Evolutionary conservation across 2,329 filamentous ascomycete genomes (phyloP).

Genomic region (Botryotinia globosa): DNA sequence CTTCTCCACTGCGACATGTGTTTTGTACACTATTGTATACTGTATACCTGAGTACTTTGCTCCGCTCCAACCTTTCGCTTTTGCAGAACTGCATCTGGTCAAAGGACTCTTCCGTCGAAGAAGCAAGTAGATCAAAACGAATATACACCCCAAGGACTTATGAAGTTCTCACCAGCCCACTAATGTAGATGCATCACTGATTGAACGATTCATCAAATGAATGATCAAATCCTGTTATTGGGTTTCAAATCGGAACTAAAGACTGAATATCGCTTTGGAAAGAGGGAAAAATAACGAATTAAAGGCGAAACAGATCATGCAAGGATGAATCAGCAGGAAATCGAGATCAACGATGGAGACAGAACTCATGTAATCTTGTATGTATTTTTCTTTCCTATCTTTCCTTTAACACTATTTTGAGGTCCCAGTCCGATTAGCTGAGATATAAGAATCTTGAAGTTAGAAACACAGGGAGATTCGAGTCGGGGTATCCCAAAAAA

Average conservation of each 20-base stretch:
- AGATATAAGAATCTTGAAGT: background rate
- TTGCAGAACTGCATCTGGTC: background rate
- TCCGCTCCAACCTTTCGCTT: background rate
- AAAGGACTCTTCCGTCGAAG: background rate
- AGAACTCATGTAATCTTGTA: conserved; percentile 5
- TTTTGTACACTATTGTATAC: background rate
- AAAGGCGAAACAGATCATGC: background rate
- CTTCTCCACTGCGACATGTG: conserved; percentile 1
- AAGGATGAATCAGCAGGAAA: background rate
- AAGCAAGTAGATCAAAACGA: background rate
- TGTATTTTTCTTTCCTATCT: conserved; percentile 10
- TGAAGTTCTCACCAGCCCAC: conserved; percentile 1
- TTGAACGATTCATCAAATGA: background rate
- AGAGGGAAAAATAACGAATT: background rate
- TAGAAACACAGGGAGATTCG: conserved; percentile 10
- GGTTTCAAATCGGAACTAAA: background rate
- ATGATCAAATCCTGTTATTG: background rate
- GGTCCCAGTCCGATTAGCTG: background rate
- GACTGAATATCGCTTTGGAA: background rate
- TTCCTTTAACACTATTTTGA: conserved; percentile 7
- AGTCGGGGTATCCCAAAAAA: conserved; percentile 18
- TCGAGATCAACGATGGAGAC: background rate
- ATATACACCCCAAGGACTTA: background rate
- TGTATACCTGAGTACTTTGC: background rate
- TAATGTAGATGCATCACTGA: background rate